These are phyloP conservation scores for Boletus hoseneyae DNA, from an alignment of 1,284 basidiomycete species.

Conservation along the genomic window DNA sequence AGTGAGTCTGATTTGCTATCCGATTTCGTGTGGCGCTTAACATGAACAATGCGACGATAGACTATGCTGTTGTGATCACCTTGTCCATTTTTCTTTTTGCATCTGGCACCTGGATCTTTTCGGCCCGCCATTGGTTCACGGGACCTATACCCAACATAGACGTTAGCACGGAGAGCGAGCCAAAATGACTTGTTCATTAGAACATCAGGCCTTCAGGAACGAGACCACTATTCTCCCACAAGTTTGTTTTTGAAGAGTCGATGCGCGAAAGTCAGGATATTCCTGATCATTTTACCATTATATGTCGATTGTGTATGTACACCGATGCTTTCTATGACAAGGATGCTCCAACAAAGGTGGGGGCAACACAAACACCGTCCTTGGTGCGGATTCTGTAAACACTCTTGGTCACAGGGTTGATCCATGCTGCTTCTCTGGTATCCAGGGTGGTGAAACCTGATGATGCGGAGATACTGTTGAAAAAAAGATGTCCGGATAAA, in stretches of 20 bases:
- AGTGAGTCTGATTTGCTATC: slow-evolving; percentile 34
- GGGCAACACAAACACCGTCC: slow-evolving; percentile 78
- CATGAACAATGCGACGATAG: slow-evolving; percentile 30
- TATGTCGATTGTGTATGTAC: slow-evolving; percentile 4
- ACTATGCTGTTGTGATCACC: slow-evolving; percentile 61
- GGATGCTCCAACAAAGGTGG: slow-evolving; percentile 81
- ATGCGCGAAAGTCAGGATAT: background rate
- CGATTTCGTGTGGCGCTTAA: slow-evolving; percentile 4
- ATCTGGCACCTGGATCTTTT: slow-evolving; percentile 54
- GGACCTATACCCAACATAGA: slow-evolving; percentile 44
- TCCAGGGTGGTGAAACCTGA: slow-evolving; percentile 85
- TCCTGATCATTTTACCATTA: background rate
- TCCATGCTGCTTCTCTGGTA: slow-evolving; percentile 85
- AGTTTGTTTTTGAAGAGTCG: background rate
- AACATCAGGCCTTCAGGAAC: too few relatives aligned
- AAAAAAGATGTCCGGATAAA: slow-evolving; percentile 1
- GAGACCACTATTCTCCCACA: too few relatives aligned
- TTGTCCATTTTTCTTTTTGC: slow-evolving; percentile 60
- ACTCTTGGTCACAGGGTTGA: slow-evolving; percentile 79
- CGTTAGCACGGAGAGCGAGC: slow-evolving; percentile 3
- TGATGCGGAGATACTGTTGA: slow-evolving; percentile 1
- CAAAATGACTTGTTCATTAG: background rate
- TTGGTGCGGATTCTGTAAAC: slow-evolving; percentile 84
- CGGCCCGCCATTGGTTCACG: slow-evolving; percentile 62
- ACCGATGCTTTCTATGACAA: slow-evolving; percentile 58